Evolutionary conservation across 139 green algal species (phyloP), one percentile per base, ranked within the genome.

Genomic region (Pleodorina starrii): DNA sequence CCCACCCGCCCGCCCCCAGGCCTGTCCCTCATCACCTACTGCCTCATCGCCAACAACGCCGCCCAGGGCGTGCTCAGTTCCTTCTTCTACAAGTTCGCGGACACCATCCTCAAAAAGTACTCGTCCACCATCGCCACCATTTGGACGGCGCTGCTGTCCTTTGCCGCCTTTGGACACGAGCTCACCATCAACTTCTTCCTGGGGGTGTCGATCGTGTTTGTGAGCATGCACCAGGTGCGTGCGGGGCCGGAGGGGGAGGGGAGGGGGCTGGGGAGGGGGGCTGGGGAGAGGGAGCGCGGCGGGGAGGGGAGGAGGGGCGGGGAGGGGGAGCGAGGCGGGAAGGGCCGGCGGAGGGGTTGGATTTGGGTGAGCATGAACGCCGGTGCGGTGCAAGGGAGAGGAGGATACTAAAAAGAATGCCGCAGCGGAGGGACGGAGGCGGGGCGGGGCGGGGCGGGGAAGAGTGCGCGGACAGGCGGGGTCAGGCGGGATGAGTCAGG

Each of bases 81-180:
- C 69, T 99, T 99, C 92, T 99, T 99, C 93, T 99, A 98, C 94
- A 99, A 99, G 92, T 99, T 97, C 87, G 96, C 98, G 29, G 97
- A 99, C 92, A 98, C 98, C 44, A 98, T 99, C 59, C 92, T 99
- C 40, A 99, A 99, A 66, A 99, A 99, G 93, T 99, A 99, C 88
- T 96, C 88, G 12, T 97, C 91, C 77, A 99, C 97, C 7, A 96
- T 99, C 19, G 98, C 98, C 43, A 99, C 98, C 44, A 97, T 99
- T 27, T 96, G 99, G 89, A 99, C 98, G 5, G 97, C 93, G 3
- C 38, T 99, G 57, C 95, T 99, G 92, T 97, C 94, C 29, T 97
- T 95, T 2, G 82, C 89, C 0, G 80, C 99, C n/a, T 99, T 99
- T 84, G 94, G 95, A 17, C 98, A 99, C 89, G 38, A 90, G 42